A percentile compares a stretch with the other conserved stretches of the same genome.
These are phyloP conservation scores for Cystobasidium onofrii DNA, from an alignment of 768 basidiomycete species.

Conservation along the genomic window DNA sequence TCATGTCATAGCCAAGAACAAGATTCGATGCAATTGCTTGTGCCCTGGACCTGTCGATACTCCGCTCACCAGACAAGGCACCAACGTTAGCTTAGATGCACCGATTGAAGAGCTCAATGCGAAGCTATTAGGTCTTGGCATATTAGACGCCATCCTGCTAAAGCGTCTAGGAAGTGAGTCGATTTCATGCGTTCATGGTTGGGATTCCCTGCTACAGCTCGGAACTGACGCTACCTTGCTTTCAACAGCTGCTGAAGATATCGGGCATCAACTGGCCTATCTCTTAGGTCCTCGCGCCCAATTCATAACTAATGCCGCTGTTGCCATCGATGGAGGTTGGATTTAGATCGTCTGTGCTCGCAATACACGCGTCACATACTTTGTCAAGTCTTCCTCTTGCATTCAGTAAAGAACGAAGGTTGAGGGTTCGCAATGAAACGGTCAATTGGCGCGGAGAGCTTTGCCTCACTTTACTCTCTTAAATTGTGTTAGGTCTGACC, in stretches of 20 bases:
- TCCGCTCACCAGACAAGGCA: conserved; percentile 17
- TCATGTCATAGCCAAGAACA: neutral
- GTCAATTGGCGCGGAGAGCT: too few relatives aligned
- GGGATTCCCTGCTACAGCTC: too few relatives aligned
- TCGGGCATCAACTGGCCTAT: conserved; percentile 27
- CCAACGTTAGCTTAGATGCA: neutral
- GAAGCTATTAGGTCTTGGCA: conserved; percentile 14
- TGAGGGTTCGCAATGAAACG: too few relatives aligned
- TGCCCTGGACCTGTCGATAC: conserved; percentile 33
- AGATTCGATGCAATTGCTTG: conserved; percentile 15
- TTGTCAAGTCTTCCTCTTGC: too few relatives aligned
- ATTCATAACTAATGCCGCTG: conserved; percentile 23
- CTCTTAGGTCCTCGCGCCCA: conserved; percentile 21
- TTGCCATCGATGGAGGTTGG: conserved; percentile 16
- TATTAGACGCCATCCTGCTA: conserved; percentile 25
- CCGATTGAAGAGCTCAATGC: conserved; percentile 25
- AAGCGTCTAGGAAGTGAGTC: conserved; percentile 26
- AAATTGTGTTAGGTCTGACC: too few relatives aligned
- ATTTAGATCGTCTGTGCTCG: too few relatives aligned
- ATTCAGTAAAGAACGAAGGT: too few relatives aligned
- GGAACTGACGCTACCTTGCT: neutral
- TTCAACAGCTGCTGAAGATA: conserved; percentile 29
- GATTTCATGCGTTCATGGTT: too few relatives aligned
- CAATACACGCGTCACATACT: too few relatives aligned
- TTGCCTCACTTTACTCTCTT: too few relatives aligned